Evolutionary conservation across 805 yeast species (phyloP).

Genomic region (Saturnispora sanitii): DNA sequence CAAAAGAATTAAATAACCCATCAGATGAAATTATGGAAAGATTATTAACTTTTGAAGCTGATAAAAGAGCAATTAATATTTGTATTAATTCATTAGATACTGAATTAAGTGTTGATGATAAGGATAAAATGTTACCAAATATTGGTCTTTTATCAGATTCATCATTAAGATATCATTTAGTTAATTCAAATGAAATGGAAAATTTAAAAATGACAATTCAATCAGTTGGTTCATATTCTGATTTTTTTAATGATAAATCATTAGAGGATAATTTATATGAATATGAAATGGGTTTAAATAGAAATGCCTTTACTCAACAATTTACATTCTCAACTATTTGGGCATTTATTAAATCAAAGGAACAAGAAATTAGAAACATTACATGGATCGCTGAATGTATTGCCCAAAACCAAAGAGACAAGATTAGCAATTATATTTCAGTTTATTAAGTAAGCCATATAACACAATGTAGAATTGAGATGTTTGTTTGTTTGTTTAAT

Average conservation of each 20-base stretch:
- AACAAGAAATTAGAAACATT: slow-evolving; percentile 92
- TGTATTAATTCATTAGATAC: slow-evolving; percentile 81
- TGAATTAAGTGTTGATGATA: slow-evolving; percentile 66
- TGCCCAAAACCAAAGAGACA: slow-evolving; percentile 94
- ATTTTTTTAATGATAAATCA: slow-evolving; percentile 46
- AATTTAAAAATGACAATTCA: slow-evolving; percentile 59
- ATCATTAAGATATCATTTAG: slow-evolving; percentile 50
- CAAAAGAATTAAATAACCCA: slow-evolving; percentile 55
- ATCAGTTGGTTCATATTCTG: slow-evolving; percentile 56
- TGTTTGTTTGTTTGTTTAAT: neutral
- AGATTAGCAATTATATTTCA: slow-evolving; percentile 82
- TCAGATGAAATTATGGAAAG: slow-evolving; percentile 72
- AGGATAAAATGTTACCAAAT: slow-evolving; percentile 62
- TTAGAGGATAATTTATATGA: slow-evolving; percentile 92
- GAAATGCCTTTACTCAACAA: slow-evolving; percentile 92
- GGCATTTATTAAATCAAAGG: slow-evolving; percentile 95
- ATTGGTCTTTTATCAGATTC: slow-evolving; percentile 73
- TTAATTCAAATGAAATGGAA: slow-evolving; percentile 79
- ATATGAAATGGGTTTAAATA: slow-evolving; percentile 85
- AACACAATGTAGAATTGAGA: no score
- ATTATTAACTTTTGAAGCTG: slow-evolving; percentile 84
- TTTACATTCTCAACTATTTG: slow-evolving; percentile 83
- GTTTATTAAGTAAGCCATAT: slow-evolving; percentile 44
- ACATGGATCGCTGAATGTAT: slow-evolving; percentile 99
- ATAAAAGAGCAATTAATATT: slow-evolving; percentile 87